Evolutionary conservation across 257 asterid genomes (phyloP), one percentile per base, ranked within the genome.

Genomic region (Salvia rosmarinus): DNA sequence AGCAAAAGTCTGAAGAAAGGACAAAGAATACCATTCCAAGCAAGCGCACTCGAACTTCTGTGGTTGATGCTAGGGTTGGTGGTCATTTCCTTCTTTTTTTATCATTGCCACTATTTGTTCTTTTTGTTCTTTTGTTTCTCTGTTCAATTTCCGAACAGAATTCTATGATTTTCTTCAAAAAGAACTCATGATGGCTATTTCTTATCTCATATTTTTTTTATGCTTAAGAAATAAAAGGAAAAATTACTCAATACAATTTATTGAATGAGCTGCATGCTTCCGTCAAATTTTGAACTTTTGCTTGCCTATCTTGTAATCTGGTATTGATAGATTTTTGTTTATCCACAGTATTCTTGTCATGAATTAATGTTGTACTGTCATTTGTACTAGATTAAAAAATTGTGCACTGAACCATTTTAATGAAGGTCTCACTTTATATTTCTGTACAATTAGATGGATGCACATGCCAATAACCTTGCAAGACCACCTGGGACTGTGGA

Each of bases 11-110:
- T 43, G 96, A 87, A 80, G 97, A 85, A 64, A 82, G 90, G 84
- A 75, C 75, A 34, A 87, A 90, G 81, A 75, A 65, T 82, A 69
- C 81, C 72, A 81, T 83, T 66, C 97, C 93, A 77, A 88, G 75
- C 86, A 93, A 90, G 84, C 98, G 98, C 16, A 84, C 98, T 72
- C 93, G 97, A 79, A 92, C 97, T 44, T 88, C 97, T 74, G 77
- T 88, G 93, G 81, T 78, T 64, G 98, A 87, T 77, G 75, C 82
- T 60, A 84, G 88, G 90, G 96, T 88, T 72, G 74, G 93, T 80
- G 25, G 8, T 75, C 74, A 49, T 74, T 23, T 5, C 16, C 49
- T 52, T 52, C 21, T 39, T 17, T 47, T 25, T 44, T 37, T 57
- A 39, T 32, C 30, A 44, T 28, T 60, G 66, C 16, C 68, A 63